These are phyloP conservation scores for Elasticomyces elasticus DNA, from an alignment of 495 filamentous ascomycete genomes.

Conservation along the genomic window DNA sequence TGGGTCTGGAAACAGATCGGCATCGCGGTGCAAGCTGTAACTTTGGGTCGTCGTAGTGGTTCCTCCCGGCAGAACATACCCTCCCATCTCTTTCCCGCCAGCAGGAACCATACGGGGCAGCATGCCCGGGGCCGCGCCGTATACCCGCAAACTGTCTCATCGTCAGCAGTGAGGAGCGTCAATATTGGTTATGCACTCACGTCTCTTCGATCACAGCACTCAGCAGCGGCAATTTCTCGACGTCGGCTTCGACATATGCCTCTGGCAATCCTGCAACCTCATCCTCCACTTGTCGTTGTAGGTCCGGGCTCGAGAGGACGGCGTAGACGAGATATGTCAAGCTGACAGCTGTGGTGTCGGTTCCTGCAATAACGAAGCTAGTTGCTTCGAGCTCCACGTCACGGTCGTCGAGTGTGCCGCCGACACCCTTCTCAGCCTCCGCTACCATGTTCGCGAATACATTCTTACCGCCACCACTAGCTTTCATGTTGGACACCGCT, in stretches of 20 bases:
- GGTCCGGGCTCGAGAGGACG: slow-evolving; percentile 27
- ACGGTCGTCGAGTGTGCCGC: slow-evolving; percentile 24
- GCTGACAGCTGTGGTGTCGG: slow-evolving; percentile 41
- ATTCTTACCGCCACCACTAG: background rate
- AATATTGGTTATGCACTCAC: no score
- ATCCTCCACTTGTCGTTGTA: slow-evolving; percentile 34
- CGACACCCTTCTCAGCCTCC: slow-evolving; percentile 19
- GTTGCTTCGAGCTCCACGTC: slow-evolving; percentile 39
- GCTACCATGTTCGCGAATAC: slow-evolving; percentile 18
- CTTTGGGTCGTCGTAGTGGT: slow-evolving; percentile 21
- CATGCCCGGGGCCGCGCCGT: slow-evolving; percentile 21
- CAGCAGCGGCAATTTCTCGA: slow-evolving; percentile 39
- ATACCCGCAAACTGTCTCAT: slow-evolving; percentile 24
- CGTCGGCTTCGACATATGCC: slow-evolving; percentile 31
- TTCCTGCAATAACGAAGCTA: slow-evolving; percentile 43
- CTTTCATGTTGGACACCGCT: slow-evolving; percentile 12
- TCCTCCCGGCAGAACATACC: slow-evolving; percentile 19
- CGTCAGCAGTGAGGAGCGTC: no score
- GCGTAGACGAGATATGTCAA: slow-evolving; percentile 37
- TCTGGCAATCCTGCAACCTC: slow-evolving; percentile 35
- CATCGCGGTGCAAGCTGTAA: slow-evolving; percentile 25
- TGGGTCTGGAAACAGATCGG: slow-evolving; percentile 16
- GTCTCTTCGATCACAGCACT: slow-evolving; percentile 34
- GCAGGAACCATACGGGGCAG: slow-evolving; percentile 20
- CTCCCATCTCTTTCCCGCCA: slow-evolving; percentile 16